phyloP scores from a whole-genome alignment of 805 yeast genomes.

The Yamadazyma paraphyllophila region DNA sequence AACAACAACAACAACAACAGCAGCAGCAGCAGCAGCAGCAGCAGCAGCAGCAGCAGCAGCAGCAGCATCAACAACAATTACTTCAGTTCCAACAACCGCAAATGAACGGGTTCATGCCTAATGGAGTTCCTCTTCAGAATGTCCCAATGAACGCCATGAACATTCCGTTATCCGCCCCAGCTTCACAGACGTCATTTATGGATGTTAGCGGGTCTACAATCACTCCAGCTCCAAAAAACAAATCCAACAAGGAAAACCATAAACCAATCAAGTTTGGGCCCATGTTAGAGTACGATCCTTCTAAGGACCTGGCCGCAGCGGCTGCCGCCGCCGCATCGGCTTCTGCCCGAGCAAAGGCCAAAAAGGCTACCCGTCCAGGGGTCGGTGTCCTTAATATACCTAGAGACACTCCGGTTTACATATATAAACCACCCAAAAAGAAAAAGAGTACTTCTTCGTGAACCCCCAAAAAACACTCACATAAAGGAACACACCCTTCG shows the following conservation, averaged over 20 bases:
- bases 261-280: slow-evolving; percentile 38
- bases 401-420: slow-evolving; percentile 28
- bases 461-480: no score
- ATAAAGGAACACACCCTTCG: no score
- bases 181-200: slow-evolving; percentile 20
- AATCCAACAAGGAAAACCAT: slow-evolving; percentile 8
- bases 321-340: slow-evolving; percentile 10
- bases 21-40: slow-evolving; percentile 11
- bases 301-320: slow-evolving; percentile 22
- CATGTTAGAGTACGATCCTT: slow-evolving; percentile 40
- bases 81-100: slow-evolving; percentile 7
- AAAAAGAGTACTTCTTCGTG: background rate
- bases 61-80: background rate
- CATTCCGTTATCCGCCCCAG: slow-evolving; percentile 14
- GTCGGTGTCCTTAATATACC: slow-evolving; percentile 30
- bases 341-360: slow-evolving; percentile 10
- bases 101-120: background rate
- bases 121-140: slow-evolving; percentile 7
- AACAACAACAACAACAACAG: slow-evolving; percentile 8
- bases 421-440: slow-evolving; percentile 34
- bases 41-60: slow-evolving; percentile 10
- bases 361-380: slow-evolving; percentile 17
- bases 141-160: slow-evolving; percentile 7
- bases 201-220: background rate
- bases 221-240: background rate